These are phyloP conservation scores for Suillus tomentosus DNA, from an alignment of 768 basidiomycete species.

Conservation along the genomic window DNA sequence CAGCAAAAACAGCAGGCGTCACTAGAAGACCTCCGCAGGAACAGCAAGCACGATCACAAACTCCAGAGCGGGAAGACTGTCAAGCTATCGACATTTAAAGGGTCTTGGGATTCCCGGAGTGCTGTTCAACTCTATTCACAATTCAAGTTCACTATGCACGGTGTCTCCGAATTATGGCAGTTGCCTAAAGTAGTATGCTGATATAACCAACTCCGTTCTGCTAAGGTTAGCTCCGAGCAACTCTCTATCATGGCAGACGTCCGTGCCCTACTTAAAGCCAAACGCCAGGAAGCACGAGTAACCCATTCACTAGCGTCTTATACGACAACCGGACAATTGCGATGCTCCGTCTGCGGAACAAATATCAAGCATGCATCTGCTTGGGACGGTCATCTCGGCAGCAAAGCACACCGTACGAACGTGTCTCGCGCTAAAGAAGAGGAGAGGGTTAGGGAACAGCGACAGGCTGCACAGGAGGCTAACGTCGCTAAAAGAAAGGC, in stretches of 20 bases:
- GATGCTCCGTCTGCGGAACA: conserved; percentile 65
- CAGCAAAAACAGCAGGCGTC: too few species aligned
- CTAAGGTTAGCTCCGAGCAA: background rate
- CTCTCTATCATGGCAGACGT: conserved; percentile 65
- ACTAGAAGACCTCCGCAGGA: too few species aligned
- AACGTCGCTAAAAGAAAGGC: conserved; percentile 37
- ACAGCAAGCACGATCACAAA: too few species aligned
- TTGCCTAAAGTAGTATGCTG: conserved; percentile 3
- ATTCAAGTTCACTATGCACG: too few species aligned
- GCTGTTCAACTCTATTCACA: too few species aligned
- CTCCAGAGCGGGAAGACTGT: too few species aligned
- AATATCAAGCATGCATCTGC: conserved; percentile 74
- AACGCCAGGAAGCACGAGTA: conserved; percentile 73
- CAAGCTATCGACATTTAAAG: too few species aligned
- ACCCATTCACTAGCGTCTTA: conserved; percentile 76
- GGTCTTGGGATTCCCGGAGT: too few species aligned
- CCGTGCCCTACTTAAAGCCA: conserved; percentile 81
- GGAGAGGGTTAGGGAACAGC: conserved; percentile 44
- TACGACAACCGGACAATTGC: conserved; percentile 62
- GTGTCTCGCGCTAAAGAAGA: conserved; percentile 60
- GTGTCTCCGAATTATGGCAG: too few species aligned
- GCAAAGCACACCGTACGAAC: conserved; percentile 74
- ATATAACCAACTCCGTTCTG: background rate
- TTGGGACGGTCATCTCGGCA: conserved; percentile 88
- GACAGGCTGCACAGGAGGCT: conserved; percentile 38